These are phyloP conservation scores for Yamadazyma friedrichii DNA, from an alignment of 1,139 yeast genomes.

Conservation along the genomic window DNA sequence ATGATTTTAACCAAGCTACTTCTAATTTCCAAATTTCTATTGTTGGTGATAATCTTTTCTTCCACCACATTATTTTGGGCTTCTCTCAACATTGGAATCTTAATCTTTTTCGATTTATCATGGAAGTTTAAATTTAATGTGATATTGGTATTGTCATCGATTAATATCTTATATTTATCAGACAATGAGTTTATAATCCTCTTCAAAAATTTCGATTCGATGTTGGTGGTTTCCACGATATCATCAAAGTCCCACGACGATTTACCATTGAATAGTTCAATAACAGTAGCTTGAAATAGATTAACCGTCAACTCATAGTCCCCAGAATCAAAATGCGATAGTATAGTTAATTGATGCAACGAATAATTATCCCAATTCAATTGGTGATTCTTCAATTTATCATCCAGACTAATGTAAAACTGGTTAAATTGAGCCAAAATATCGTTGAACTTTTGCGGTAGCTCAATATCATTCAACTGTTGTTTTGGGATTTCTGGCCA, in stretches of 20 bases:
- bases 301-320: conserved; percentile 36
- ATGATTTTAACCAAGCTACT: conserved; percentile 31
- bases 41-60: conserved; percentile 15
- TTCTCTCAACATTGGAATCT: conserved; percentile 29
- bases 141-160: conserved; percentile 15
- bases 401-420: conserved; percentile 18
- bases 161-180: conserved; percentile 30
- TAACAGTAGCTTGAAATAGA: conserved; percentile 37
- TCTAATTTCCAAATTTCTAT: conserved; percentile 30
- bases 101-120: conserved; percentile 29
- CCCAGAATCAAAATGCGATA: conserved; percentile 28
- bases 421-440: conserved; percentile 18
- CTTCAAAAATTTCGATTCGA: conserved; percentile 25
- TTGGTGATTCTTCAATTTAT: conserved; percentile 20
- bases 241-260: conserved; percentile 20
- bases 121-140: conserved; percentile 25
- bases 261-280: conserved; percentile 28
- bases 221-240: conserved; percentile 22
- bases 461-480: conserved; percentile 13
- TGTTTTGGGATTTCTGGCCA: conserved; percentile 45
- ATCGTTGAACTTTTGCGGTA: conserved; percentile 17
- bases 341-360: conserved; percentile 34
- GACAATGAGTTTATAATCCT: conserved; percentile 30
- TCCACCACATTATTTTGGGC: conserved; percentile 15
- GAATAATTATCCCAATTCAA: conserved; percentile 32